Evolutionary conservation across 2,329 filamentous ascomycete species (phyloP), one percentile per base, ranked within the genome.

Genomic region (Diaporthe australafricana): DNA sequence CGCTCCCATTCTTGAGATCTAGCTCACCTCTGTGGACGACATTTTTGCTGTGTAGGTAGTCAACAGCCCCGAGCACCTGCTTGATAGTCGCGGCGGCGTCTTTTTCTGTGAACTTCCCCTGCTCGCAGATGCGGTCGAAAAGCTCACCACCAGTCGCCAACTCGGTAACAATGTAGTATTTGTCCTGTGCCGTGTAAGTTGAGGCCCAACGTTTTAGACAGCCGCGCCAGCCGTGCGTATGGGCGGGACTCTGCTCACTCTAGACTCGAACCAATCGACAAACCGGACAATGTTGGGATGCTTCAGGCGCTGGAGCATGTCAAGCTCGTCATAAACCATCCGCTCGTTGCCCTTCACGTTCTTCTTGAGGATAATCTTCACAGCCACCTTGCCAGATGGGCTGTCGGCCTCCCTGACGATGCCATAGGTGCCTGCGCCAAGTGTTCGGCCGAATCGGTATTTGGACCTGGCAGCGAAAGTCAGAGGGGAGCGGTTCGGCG

Each of bases 291-390:
- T 99, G 83, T 98, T 94, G 68, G 94, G 93, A 82, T 99, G 96
- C 80, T 95, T 90, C 80, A 99, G 90, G 72, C 90, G 90, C 84
- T 98, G 95, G 75, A 99, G 89, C 91, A 99, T 95, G 76, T 95
- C 90, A 78, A 99, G 88, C 86, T 99, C 96, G 82, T 99, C 96
- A 82, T 97, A 96, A 50, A 99, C 96, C 96, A 99, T 99, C 82
- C 93, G 91, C 87, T 99, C 96, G 79, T 98, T 98, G 75, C 95
- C 96, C 82, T 95, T 97, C 81, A 99, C 96, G 84, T 98, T 98
- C 87, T 98, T 98, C 90, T 99, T 99, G 79, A 98, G 87, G 83
- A 99, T 99, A 82, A 99, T 98, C 88, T 99, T 99, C 83, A 99
- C 90, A 50, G 96, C 96, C 73, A 97, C 95, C 87, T 98, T 90